A percentile compares a stretch with the other conserved stretches of the same genome.
Conservation (phyloP, 2,329 filamentous ascomycete species). For the Blumeria hordei region DNA sequence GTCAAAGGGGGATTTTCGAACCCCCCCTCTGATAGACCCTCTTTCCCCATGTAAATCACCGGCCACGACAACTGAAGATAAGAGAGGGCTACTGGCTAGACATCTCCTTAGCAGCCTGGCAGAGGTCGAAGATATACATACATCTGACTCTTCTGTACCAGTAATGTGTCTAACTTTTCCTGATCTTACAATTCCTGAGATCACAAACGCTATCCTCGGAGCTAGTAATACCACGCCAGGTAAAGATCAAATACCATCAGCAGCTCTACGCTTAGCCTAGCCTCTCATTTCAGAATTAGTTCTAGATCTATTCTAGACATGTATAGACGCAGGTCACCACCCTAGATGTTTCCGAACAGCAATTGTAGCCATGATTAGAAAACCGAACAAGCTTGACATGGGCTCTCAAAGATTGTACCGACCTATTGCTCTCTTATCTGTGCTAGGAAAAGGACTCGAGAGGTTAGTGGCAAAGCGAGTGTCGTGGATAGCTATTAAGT, state of each 20-base stretch:
- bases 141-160: neutral
- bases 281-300: too few species aligned
- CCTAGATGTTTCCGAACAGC: neutral
- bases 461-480: neutral
- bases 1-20: neutral
- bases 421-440: neutral
- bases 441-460: neutral
- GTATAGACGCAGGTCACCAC: neutral
- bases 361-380: neutral
- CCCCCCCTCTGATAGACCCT: neutral
- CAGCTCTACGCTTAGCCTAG: too few species aligned
- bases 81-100: neutral
- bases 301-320: neutral
- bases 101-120: neutral
- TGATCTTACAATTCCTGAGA: neutral
- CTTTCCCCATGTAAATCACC: neutral
- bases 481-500: neutral
- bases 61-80: neutral
- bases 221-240: too few species aligned
- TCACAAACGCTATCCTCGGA: neutral
- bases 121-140: neutral
- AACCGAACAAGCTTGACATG: neutral
- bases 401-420: neutral
- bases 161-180: neutral
- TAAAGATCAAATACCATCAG: too few species aligned